Evolutionary conservation across 345 rosid species (phyloP).

Genomic region (Moringa oleifera): DNA sequence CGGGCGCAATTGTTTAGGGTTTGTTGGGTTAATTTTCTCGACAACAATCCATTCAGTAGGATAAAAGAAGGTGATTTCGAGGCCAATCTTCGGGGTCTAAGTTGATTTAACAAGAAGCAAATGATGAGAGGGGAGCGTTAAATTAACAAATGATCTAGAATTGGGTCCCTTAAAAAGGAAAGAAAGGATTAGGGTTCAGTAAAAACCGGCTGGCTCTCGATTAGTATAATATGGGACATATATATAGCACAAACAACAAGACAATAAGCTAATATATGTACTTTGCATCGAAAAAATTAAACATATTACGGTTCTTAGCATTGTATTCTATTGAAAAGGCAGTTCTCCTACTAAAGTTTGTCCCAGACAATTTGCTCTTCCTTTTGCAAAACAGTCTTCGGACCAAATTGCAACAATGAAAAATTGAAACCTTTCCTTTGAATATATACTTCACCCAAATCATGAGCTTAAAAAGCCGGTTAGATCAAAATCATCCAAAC

Average conservation of each 20-base stretch:
- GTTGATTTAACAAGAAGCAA: no score
- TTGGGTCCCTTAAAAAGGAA: conserved; percentile 30
- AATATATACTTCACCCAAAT: no score
- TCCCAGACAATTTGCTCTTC: conserved; percentile 14
- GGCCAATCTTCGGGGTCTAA: no score
- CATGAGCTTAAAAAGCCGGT: no score
- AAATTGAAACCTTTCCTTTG: neutral
- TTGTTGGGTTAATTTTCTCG: no score
- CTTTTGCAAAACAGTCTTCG: conserved; percentile 23
- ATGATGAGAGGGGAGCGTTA: conserved; percentile 33
- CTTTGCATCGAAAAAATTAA: conserved; percentile 1
- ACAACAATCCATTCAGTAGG: no score
- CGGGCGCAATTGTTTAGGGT: no score
- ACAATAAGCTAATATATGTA: conserved; percentile 20
- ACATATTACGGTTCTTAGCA: conserved; percentile 20
- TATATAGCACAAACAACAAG: conserved; percentile 45
- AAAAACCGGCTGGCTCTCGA: no score
- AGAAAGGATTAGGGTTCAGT: conserved; percentile 13
- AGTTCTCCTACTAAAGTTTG: conserved; percentile 28
- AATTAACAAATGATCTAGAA: conserved; percentile 15
- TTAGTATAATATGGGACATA: conserved; percentile 15
- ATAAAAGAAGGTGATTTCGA: no score
- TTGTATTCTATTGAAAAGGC: conserved; percentile 47
- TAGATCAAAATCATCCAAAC: no score
- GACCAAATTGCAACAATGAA: neutral